phyloP scores from a whole-genome alignment of 2,329 filamentous ascomycete genomes.

The Alternaria angustiovoidea region DNA sequence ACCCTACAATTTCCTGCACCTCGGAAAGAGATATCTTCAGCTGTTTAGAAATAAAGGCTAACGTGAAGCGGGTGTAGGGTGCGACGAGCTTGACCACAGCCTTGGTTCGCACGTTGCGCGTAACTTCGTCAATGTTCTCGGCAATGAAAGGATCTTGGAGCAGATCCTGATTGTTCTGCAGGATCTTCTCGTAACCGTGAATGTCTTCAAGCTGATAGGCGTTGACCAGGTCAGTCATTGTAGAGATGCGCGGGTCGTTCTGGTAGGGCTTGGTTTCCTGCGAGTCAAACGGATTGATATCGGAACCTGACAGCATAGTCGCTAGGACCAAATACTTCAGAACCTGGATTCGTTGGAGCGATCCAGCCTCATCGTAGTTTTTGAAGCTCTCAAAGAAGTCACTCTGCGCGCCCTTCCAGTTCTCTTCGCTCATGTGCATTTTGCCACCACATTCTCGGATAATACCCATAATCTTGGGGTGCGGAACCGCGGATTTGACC shows the following conservation, averaged over 20 bases:
- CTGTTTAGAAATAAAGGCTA: constrained; percentile 85
- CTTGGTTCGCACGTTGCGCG: constrained; percentile 96
- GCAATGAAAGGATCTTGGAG: constrained; percentile 94
- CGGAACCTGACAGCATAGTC: constrained; percentile 97
- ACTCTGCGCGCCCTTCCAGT: constrained; percentile 95
- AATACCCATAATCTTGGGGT: constrained; percentile 99
- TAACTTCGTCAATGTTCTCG: constrained; percentile 99
- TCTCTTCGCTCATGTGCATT: constrained; percentile 99
- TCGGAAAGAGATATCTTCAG: constrained; percentile 86
- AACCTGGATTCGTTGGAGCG: constrained; percentile 93
- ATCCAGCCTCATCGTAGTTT: constrained; percentile 98
- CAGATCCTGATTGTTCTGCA: constrained; percentile 87
- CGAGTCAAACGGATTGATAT: constrained; percentile 98
- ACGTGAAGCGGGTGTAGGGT: constrained; percentile 90
- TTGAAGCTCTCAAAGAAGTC: constrained; percentile 99
- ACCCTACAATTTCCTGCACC: constrained; percentile 94
- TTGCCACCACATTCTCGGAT: constrained; percentile 98
- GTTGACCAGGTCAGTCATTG: constrained; percentile 97
- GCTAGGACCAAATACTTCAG: constrained; percentile 96
- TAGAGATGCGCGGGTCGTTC: constrained; percentile 90
- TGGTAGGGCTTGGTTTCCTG: constrained; percentile 99
- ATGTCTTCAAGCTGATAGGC: constrained; percentile 97
- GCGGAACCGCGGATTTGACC: constrained; percentile 95
- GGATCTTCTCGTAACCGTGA: constrained; percentile 84
- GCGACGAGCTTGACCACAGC: constrained; percentile 91